A percentile compares a stretch with the other conserved stretches of the same genome.
phyloP scores from a whole-genome alignment of 306 rosid species.

The Sechiopsis laciniata region DNA sequence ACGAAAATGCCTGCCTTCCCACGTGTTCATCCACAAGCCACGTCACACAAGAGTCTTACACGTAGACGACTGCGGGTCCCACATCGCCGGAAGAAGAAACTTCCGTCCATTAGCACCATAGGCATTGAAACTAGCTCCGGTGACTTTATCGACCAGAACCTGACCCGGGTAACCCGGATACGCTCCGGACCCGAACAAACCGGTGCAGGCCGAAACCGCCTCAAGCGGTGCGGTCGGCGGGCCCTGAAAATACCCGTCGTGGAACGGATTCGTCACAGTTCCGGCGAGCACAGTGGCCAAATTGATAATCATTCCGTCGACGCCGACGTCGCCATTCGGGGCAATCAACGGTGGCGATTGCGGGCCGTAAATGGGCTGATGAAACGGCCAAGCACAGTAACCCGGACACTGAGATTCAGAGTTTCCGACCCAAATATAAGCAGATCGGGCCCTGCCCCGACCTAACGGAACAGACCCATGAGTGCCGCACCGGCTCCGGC shows the following conservation, averaged over 20 bases:
- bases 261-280: slow-evolving; percentile 79
- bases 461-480: slow-evolving; percentile 41
- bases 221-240: slow-evolving; percentile 73
- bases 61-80: slow-evolving; percentile 67
- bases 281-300: slow-evolving; percentile 84
- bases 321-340: slow-evolving; percentile 88
- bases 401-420: slow-evolving; percentile 83
- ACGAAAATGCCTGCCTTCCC: no score
- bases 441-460: slow-evolving; percentile 26
- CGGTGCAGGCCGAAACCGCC: slow-evolving; percentile 81
- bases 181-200: slow-evolving; percentile 63
- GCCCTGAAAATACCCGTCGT: slow-evolving; percentile 77
- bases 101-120: slow-evolving; percentile 58
- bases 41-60: slow-evolving; percentile 66
- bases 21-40: neutral
- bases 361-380: slow-evolving; percentile 86
- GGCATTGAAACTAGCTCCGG: slow-evolving; percentile 80
- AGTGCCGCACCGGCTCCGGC: slow-evolving; percentile 64
- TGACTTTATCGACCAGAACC: slow-evolving; percentile 40
- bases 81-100: slow-evolving; percentile 81
- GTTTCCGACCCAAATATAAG: slow-evolving; percentile 85
- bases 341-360: slow-evolving; percentile 74
- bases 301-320: slow-evolving; percentile 82
- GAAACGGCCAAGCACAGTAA: slow-evolving; percentile 93
- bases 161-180: slow-evolving; percentile 84